Percentiles rank a stretch among this genome's conserved stretches.
phyloP scores from a whole-genome alignment of 345 rosid genomes.

The Citrus sinensis region DVS_A1.0 CM039162.1:7937501-7938000 shows the following conservation, averaged over 20 bases:
- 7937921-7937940: background rate
- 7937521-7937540: background rate
- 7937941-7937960: background rate
- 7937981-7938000: background rate
- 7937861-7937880: background rate
- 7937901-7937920: background rate
- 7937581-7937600: background rate
- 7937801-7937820: background rate
- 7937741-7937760: background rate
- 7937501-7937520: background rate
- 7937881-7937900: conserved; percentile 2
- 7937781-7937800: background rate
- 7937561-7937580: background rate
- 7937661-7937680: background rate
- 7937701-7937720: background rate
- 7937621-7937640: background rate
- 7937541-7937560: background rate
- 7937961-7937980: too few relatives aligned
- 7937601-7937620: background rate
- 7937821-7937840: conserved; percentile 6
- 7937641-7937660: background rate
- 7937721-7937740: background rate
- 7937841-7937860: conserved; percentile 1
- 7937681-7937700: background rate
- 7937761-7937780: conserved; percentile 8